A percentile compares a stretch with the other conserved stretches of the same genome.
These are phyloP conservation scores for Noccaea caerulescens DNA, from an alignment of 345 rosid species.

Conservation along the genomic window DNA sequence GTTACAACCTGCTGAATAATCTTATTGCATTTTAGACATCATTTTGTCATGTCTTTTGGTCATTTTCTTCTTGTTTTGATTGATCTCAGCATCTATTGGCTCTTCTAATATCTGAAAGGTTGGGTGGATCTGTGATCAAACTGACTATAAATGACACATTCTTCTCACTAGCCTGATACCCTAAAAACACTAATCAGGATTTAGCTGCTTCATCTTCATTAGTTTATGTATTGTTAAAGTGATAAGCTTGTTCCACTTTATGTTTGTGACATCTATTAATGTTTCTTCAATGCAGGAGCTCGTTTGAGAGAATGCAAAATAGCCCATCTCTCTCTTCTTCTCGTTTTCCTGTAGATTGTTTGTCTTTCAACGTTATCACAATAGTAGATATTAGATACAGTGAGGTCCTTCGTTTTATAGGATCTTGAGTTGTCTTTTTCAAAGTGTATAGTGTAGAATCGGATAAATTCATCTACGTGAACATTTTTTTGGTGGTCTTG, in stretches of 20 bases:
- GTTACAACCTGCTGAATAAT: conserved; percentile 31
- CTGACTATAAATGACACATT: conserved; percentile 31
- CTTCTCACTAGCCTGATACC: conserved; percentile 17
- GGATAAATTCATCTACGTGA: conserved; percentile 25
- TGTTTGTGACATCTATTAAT: conserved; percentile 20
- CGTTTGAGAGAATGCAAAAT: conserved; percentile 32
- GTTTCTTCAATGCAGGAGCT: conserved; percentile 37
- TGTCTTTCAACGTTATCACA: conserved; percentile 18
- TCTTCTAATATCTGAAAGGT: conserved; percentile 41
- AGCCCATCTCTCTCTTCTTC: background rate
- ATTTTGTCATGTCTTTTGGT: conserved; percentile 42
- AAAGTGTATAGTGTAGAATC: conserved; percentile 4
- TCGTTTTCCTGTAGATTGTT: conserved; percentile 7
- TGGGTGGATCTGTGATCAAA: conserved; percentile 27
- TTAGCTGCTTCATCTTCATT: conserved; percentile 26
- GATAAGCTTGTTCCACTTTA: conserved; percentile 1
- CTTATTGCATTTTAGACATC: conserved; percentile 37
- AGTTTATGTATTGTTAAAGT: conserved; percentile 30
- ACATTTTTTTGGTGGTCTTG: conserved; percentile 19
- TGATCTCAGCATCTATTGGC: conserved; percentile 38
- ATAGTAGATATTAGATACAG: conserved; percentile 10
- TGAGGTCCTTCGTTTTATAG: conserved; percentile 32
- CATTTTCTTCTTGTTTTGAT: conserved; percentile 35
- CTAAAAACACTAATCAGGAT: background rate
- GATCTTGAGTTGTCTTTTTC: conserved; percentile 32